Base-by-base conservation (phyloP, 1,284 basidiomycete genomes). In the Irpex sp. region DNA sequence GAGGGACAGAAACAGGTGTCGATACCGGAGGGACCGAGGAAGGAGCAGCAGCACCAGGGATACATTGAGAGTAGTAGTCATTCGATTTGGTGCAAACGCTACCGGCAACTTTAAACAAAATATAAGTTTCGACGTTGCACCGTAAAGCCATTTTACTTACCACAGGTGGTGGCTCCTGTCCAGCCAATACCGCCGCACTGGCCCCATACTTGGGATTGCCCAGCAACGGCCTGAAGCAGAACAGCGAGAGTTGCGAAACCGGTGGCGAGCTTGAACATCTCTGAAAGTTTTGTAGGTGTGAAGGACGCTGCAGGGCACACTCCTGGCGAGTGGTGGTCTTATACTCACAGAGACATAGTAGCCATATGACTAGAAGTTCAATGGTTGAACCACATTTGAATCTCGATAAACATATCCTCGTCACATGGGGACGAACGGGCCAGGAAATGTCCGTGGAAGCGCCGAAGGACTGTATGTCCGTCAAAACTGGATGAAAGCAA, bases 111-210 rank as follows among this genome's bases (percentile, higher is more conserved):
- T 17, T 15, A 15, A 19, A 49, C 40, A 21, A 44, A 48, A 48
- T 48, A 40, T 44, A 11, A 44, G 58, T 26, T 26, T 26, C 26
- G 26, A 26, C 26, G 3, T 26, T 26, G 26, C 3, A 26, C 26
- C n/a, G 26, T 26, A 26, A 26, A 26, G 26, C 26, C 3, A 26
- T 4, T 26, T 26, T 54, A 48, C 60, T n/a, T 15, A 56, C 52
- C 49, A 56, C 49, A 52, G 9, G 49, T 52, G 17, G 62, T 63
- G 21, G 58, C 11, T 19, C 62, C 62, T 37, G 62, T 63, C 58
- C 57, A 63, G 19, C 62, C 62, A 51, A 52, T 59, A 54, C 62
- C 52, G 34, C 60, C 60, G 52, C 60, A 61, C 26, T 61, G 60
- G 15, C 51, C 60, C 51, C 52, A 54, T 26, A 15, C 49, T 26